A percentile compares a stretch with the other conserved stretches of the same genome.
Evolutionary conservation across 768 basidiomycete species (phyloP).

Genomic region (Pleurotus citrinopileatus): DNA sequence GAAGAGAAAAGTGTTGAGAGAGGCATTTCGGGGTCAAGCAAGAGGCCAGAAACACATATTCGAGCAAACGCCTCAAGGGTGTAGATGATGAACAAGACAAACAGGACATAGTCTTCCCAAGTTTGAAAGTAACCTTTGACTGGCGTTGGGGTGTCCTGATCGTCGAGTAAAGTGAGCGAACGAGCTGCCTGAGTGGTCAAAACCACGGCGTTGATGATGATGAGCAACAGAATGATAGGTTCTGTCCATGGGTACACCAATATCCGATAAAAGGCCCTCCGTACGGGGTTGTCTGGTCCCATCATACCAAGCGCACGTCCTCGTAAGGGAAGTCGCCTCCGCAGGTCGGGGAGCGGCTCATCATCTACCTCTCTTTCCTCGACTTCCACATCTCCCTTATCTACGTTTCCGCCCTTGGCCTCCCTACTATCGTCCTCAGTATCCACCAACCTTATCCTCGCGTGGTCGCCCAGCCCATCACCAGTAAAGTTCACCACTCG

Average conservation of each 20-base stretch:
- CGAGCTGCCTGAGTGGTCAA: slow-evolving; percentile 78
- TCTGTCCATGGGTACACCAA: slow-evolving; percentile 81
- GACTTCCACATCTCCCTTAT: slow-evolving; percentile 18
- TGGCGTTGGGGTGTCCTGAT: slow-evolving; percentile 36
- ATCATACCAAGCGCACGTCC: slow-evolving; percentile 80
- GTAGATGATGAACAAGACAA: slow-evolving; percentile 80
- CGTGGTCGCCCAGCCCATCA: slow-evolving; percentile 54
- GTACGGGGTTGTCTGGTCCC: slow-evolving; percentile 62
- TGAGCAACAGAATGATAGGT: slow-evolving; percentile 76
- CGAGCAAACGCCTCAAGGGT: slow-evolving; percentile 92
- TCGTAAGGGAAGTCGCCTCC: slow-evolving; percentile 51
- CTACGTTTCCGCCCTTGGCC: slow-evolving; percentile 13
- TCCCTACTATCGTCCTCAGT: slow-evolving; percentile 31
- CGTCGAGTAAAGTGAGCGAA: slow-evolving; percentile 51
- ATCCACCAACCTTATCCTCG: slow-evolving; percentile 44
- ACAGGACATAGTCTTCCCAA: slow-evolving; percentile 91
- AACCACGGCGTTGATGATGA: slow-evolving; percentile 79
- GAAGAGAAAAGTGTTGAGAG: slow-evolving; percentile 46
- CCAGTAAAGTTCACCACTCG: slow-evolving; percentile 82
- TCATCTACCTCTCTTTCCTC: slow-evolving; percentile 35
- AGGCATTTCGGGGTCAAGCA: slow-evolving; percentile 79
- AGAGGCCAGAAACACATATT: slow-evolving; percentile 84
- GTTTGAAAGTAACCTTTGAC: slow-evolving; percentile 74
- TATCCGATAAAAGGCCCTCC: slow-evolving; percentile 63
- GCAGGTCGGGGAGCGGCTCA: slow-evolving; percentile 39